phyloP scores from a whole-genome alignment of 2,329 filamentous ascomycete genomes.

The Phialophora chinensis region DNA sequence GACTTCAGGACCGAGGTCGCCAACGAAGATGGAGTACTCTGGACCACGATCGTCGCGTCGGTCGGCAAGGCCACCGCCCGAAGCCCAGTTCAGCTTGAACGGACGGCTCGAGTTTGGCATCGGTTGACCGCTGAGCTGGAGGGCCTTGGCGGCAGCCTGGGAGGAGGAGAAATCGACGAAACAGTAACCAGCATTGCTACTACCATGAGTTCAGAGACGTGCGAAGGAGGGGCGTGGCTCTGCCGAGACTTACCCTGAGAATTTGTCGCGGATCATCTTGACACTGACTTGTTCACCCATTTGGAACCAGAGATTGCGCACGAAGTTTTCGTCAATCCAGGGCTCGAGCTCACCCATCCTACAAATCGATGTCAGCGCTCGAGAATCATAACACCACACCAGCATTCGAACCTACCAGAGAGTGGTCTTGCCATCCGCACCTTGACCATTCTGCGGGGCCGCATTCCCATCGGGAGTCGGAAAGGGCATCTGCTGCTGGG shows the following conservation, averaged over 20 bases:
- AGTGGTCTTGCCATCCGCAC: constrained; percentile 62
- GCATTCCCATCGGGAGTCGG: constrained; percentile 56
- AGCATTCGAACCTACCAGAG: constrained; percentile 54
- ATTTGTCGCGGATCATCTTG: constrained; percentile 99
- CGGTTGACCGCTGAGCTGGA: constrained; percentile 82
- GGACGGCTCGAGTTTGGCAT: constrained; percentile 94
- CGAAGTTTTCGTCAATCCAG: constrained; percentile 99
- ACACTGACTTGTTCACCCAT: constrained; percentile 96
- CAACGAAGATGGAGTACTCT: constrained; percentile 97
- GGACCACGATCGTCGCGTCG: constrained; percentile 94
- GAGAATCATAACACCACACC: constrained; percentile 25
- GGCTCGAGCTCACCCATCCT: constrained; percentile 99
- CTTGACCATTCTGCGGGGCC: constrained; percentile 53
- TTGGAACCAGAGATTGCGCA: constrained; percentile 92
- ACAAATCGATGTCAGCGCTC: constrained; percentile 15
- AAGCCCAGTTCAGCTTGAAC: constrained; percentile 99
- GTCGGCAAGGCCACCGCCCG: constrained; percentile 91
- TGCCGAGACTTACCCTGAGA: constrained; percentile 76
- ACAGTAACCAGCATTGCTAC: constrained; percentile 95
- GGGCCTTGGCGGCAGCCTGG: constrained; percentile 86
- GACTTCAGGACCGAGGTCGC: constrained; percentile 95
- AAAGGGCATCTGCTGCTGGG: constrained; percentile 60
- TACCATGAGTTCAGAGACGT: constrained; percentile 45
- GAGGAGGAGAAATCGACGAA: constrained; percentile 90
- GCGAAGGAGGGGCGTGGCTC: constrained; percentile 31